Evolutionary conservation across 2,329 filamentous ascomycete genomes (phyloP).

Genomic region (Exophiala sideris): DNA sequence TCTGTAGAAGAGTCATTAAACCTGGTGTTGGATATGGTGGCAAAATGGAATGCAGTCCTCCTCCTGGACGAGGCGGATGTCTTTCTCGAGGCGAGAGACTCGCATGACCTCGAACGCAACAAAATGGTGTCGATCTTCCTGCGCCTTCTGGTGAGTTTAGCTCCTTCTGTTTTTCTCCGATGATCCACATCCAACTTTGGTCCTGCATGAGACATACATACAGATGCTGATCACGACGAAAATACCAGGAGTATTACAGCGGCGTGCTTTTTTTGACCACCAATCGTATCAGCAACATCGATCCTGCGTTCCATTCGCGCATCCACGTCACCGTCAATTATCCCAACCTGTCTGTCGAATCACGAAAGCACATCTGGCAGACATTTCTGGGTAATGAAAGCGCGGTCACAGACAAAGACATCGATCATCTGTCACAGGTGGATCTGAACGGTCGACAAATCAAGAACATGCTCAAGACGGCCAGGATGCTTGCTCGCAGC

Average conservation of each 20-base stretch:
- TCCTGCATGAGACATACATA: constrained; percentile 7
- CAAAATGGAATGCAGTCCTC: constrained; percentile 50
- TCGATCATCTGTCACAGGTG: constrained; percentile 18
- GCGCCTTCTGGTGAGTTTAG: constrained; percentile 23
- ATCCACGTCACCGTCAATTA: constrained; percentile 44
- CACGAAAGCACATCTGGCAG: constrained; percentile 11
- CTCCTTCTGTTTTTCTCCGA: constrained; percentile 24
- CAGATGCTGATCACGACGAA: background rate
- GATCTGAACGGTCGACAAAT: constrained; percentile 39
- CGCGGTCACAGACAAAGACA: constrained; percentile 9
- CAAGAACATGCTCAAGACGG: constrained; percentile 45
- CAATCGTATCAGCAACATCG: constrained; percentile 32
- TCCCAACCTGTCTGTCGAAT: constrained; percentile 30
- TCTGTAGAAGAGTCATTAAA: constrained; percentile 33
- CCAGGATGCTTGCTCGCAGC: constrained; percentile 38
- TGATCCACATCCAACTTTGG: background rate
- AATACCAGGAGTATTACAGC: constrained; percentile 29
- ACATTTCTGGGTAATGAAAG: constrained; percentile 6
- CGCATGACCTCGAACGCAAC: constrained; percentile 44
- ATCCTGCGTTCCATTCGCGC: constrained; percentile 38
- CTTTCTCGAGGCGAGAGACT: constrained; percentile 39
- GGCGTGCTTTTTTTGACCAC: constrained; percentile 35
- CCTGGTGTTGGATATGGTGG: constrained; percentile 46
- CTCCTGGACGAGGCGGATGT: constrained; percentile 51
- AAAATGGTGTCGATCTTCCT: constrained; percentile 42